Evolutionary conservation across 1,139 yeast genomes (phyloP), one percentile per base, ranked within the genome.

Genomic region (Pichia sp.): DNA sequence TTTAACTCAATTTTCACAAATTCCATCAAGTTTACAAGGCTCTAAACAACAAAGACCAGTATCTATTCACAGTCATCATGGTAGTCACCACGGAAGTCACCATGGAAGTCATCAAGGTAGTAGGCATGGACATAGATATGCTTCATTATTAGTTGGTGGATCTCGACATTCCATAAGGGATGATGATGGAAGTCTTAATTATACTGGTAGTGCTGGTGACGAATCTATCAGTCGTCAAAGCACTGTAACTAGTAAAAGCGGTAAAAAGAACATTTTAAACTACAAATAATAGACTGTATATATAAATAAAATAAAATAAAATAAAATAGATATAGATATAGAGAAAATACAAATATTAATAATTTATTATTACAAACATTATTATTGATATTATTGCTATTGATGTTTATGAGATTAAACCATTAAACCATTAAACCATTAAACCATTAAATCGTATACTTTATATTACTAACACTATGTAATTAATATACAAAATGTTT

Each of bases 251-350:
- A 29, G 40, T 6, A 37, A 43, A 16, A 41, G 38, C 30, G 30
- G 30, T 8, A 47, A 47, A 22, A 43, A 46, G 42, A 48, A 41
- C 30, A 33, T 48, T 12, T 39, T 48, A 6, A 48, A 48, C 26
- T 48, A 48, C 26, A 43, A 48, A 32, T 48, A 42, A 28, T 10
- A 11, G 16, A 23, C 4, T 26, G 28, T 11, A 26, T n/a, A 24
- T n/a, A 10, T 26, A 6, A 12, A 36, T 27, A 27, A 4, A 34
- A 6, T 25, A 26, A 12, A 24, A 9, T 12, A 26, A 26, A 26
- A 9, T 32, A 32, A 12, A 32, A 31, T 7, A 16, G 9, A 6
- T 16, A 6, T 34, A 9, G n/a, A n/a, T n/a, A n/a, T n/a, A n/a
- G n/a, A n/a, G n/a, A n/a, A n/a, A n/a, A n/a, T n/a, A n/a, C n/a